Base-by-base conservation (phyloP, 2,329 filamentous ascomycete genomes). In the Rasamsonia emersonii region DNA sequence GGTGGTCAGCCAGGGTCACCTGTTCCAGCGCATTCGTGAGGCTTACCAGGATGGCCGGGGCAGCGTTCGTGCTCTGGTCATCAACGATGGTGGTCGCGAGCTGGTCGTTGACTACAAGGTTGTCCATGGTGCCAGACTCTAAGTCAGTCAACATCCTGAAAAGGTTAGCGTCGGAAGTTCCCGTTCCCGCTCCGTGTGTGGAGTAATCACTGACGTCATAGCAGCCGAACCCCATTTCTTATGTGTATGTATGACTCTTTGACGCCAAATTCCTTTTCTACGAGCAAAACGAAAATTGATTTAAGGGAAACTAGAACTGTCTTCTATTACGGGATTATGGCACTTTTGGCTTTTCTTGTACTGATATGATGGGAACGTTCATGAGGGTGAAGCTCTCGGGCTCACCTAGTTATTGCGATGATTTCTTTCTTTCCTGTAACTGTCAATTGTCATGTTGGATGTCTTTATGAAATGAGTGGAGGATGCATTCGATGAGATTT, bases 71-170 rank as follows among this genome's bases (percentile, higher is more conserved):
- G 86, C 93, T 56, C 79, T 96, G 42, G 91, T 98, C 64, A 88
- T 98, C 68, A 86, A 79, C 64, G 91, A 98, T 65, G 74, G 81
- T 54, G 88, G 86, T 52, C 79, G 82, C 54, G 91, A 98, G 78
- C 79, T 98, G 57, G 88, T 83, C 51, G 91, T 98, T 50, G 91
- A 98, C 77, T 91, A 93, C 79, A 96, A 95, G 83, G 83, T 93
- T 59, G 83, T 96, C 59, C 91, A 98, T 70, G 75, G 75, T 48
- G 77, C 73, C 45, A 68, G 75, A 52, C 64, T 79, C 65, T 79
- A 77, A 56, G 53, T 47, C 30, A 30, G 26, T 14, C 15, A 28
- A 35, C 36, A 26, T 18, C 18, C 18, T 10, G 18, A 26, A 33
- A 33, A 27, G 31, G 31, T 33, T 27, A 33, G 31, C n/a, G n/a